Conservation (phyloP, 2,329 filamentous ascomycete genomes). For the Cladosporium velox region DNA sequence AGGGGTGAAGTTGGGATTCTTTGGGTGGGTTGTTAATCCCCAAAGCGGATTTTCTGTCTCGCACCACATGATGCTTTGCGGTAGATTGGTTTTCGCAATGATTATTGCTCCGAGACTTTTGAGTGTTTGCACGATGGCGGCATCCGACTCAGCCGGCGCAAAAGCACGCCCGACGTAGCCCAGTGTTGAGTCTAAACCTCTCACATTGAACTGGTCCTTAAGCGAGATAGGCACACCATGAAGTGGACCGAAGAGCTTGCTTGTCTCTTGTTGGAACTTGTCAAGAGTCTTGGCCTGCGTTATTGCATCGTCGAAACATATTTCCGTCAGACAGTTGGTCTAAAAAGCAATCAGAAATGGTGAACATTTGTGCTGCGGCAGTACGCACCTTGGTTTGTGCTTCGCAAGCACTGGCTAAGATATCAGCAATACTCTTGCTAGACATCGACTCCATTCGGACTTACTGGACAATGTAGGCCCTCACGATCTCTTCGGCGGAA, state of each 20-base stretch:
- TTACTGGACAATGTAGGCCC: slow-evolving; percentile 26
- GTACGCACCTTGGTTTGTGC: slow-evolving; percentile 26
- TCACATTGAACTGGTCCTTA: slow-evolving; percentile 61
- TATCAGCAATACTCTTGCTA: background rate
- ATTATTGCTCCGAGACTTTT: slow-evolving; percentile 54
- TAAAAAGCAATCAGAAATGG: background rate
- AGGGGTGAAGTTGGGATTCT: slow-evolving; percentile 46
- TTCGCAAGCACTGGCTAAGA: slow-evolving; percentile 21
- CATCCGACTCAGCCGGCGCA: slow-evolving; percentile 52
- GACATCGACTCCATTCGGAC: background rate
- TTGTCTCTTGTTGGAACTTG: slow-evolving; percentile 50
- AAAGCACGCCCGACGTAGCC: slow-evolving; percentile 56
- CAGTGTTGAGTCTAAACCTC: slow-evolving; percentile 53
- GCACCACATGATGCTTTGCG: slow-evolving; percentile 58
- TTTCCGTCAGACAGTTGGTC: slow-evolving; percentile 43
- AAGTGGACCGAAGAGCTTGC: slow-evolving; percentile 39
- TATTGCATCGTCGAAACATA: slow-evolving; percentile 58
- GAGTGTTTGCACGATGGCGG: slow-evolving; percentile 53
- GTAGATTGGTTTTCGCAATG: slow-evolving; percentile 55
- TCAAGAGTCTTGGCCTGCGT: slow-evolving; percentile 53
- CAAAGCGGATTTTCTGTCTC: slow-evolving; percentile 57
- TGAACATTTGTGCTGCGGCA: background rate
- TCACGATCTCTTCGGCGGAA: slow-evolving; percentile 20
- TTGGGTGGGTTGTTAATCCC: slow-evolving; percentile 53
- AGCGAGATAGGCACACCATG: slow-evolving; percentile 47